A percentile compares a stretch with the other conserved stretches of the same genome.
Evolutionary conservation across 768 basidiomycete species (phyloP).

Genomic region (Boletellus ananas): DNA sequence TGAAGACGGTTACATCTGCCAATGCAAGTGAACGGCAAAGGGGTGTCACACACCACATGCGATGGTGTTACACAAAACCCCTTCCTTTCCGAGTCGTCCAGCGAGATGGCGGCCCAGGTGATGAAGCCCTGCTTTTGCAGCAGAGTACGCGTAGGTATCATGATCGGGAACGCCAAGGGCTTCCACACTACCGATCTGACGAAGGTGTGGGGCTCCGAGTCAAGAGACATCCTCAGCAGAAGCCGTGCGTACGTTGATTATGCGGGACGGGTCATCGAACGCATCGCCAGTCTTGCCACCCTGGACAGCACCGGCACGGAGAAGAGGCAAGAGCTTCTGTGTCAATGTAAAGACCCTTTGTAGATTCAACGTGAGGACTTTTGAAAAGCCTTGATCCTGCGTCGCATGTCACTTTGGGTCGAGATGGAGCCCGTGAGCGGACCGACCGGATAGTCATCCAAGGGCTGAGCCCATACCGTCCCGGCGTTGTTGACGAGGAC

Average conservation of each 20-base stretch:
- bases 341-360: constrained; percentile 60
- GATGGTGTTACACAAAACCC: constrained; percentile 60
- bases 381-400: constrained; percentile 11
- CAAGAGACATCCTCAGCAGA: neutral
- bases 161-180: constrained; percentile 48
- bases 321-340: constrained; percentile 55
- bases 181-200: constrained; percentile 61
- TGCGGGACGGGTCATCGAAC: constrained; percentile 45
- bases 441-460: constrained; percentile 45
- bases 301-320: constrained; percentile 43
- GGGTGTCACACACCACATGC: constrained; percentile 46
- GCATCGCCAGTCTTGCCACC: constrained; percentile 35
- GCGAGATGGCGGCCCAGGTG: constrained; percentile 56
- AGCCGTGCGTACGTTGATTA: constrained; percentile 50
- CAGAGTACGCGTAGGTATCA: constrained; percentile 64
- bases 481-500: constrained; percentile 66
- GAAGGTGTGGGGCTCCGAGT: neutral
- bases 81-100: constrained; percentile 50
- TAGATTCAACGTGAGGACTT: no score
- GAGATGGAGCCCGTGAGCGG: constrained; percentile 1
- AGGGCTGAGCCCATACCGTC: constrained; percentile 47
- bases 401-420: neutral
- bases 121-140: constrained; percentile 56
- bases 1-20: neutral
- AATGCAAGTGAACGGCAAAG: neutral